Conservation (phyloP, 176 grass and related monocot genomes). For the Triticum monococcum region DNA sequence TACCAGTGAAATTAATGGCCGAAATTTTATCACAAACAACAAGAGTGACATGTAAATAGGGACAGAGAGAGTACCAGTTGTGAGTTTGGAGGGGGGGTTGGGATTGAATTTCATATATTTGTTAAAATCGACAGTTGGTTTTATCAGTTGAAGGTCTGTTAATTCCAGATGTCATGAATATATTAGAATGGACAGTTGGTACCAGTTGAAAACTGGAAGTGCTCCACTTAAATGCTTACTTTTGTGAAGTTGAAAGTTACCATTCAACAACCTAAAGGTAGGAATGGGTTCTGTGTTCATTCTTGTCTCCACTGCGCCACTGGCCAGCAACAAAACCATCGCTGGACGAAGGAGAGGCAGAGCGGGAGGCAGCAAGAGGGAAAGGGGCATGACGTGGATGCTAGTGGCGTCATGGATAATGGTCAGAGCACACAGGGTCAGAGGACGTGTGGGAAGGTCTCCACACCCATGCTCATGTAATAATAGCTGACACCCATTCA, state of each 20-base stretch:
- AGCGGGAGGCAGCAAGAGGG: background rate
- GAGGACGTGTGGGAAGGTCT: background rate
- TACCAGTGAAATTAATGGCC: too few relatives aligned
- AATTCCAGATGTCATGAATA: background rate
- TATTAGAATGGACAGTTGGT: background rate
- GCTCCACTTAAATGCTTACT: background rate
- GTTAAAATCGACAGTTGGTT: background rate
- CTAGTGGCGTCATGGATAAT: background rate
- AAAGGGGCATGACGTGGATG: background rate
- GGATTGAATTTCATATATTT: background rate
- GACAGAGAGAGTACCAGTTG: background rate
- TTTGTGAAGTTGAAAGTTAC: background rate
- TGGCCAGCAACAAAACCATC: background rate
- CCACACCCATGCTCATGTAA: background rate
- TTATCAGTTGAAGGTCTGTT: background rate
- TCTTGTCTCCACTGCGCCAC: background rate
- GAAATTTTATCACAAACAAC: too few relatives aligned
- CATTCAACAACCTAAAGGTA: background rate
- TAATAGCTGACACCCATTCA: background rate
- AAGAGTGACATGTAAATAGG: too few relatives aligned
- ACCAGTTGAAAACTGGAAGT: background rate
- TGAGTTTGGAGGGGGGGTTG: too few relatives aligned
- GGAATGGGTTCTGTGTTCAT: background rate
- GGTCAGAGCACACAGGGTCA: background rate
- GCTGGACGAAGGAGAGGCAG: background rate